A percentile compares a stretch with the other conserved stretches of the same genome.
These are phyloP conservation scores for Candida tammaniensis DNA, from an alignment of 805 yeast genomes.

Conservation along the genomic window DNA sequence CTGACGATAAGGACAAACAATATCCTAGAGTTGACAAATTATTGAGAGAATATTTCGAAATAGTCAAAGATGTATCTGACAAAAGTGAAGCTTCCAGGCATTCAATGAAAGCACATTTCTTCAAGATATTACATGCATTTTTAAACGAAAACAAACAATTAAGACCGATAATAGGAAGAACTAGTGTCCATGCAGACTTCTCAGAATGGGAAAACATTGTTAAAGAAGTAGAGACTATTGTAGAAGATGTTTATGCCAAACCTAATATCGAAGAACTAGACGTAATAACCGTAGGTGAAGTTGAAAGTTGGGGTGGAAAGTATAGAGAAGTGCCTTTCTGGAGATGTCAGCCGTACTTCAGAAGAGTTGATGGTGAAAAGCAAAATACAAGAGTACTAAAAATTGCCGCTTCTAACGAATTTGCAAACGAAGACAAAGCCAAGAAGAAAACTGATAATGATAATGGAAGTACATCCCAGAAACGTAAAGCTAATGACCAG, in stretches of 20 bases:
- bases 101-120: slow-evolving; percentile 90
- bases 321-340: slow-evolving; percentile 87
- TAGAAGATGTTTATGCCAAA: slow-evolving; percentile 51
- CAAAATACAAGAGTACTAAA: slow-evolving; percentile 36
- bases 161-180: slow-evolving; percentile 64
- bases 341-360: slow-evolving; percentile 95
- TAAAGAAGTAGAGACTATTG: slow-evolving; percentile 62
- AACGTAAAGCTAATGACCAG: slow-evolving; percentile 2
- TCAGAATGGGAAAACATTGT: slow-evolving; percentile 53
- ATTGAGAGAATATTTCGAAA: slow-evolving; percentile 83
- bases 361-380: slow-evolving; percentile 77
- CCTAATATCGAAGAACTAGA: slow-evolving; percentile 58
- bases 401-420: slow-evolving; percentile 32
- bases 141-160: slow-evolving; percentile 74
- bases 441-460: slow-evolving; percentile 2
- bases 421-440: slow-evolving; percentile 5
- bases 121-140: slow-evolving; percentile 81
- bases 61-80: slow-evolving; percentile 43
- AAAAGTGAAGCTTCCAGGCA: slow-evolving; percentile 71
- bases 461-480: neutral
- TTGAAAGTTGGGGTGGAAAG: slow-evolving; percentile 72
- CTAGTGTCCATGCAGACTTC: slow-evolving; percentile 36
- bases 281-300: slow-evolving; percentile 49
- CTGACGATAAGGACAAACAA: slow-evolving; percentile 54
- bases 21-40: slow-evolving; percentile 85